These are phyloP conservation scores for Triticum timopheevii DNA, from an alignment of 176 grass and related monocot genomes.

Conservation along the genomic window DNA sequence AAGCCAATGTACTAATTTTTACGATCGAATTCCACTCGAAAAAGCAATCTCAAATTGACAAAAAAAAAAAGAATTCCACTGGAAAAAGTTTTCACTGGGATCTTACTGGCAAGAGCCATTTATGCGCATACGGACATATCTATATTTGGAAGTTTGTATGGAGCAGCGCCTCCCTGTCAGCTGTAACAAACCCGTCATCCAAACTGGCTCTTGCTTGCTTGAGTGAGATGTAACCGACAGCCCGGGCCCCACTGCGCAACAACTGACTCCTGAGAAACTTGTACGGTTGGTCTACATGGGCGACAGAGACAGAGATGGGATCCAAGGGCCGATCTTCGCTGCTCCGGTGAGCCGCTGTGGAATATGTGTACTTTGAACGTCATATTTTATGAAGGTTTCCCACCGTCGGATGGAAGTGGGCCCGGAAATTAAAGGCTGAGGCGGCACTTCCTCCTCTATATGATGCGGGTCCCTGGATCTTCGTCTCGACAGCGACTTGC, in stretches of 20 bases:
- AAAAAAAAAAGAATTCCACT: not conserved
- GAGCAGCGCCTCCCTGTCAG: not conserved
- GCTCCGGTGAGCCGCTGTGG: not conserved
- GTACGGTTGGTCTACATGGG: not conserved
- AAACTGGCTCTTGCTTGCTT: conserved; percentile 1
- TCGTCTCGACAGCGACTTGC: not conserved
- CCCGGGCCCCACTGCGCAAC: not conserved
- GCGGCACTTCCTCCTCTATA: not conserved
- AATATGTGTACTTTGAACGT: conserved; percentile 20
- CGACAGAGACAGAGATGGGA: not conserved
- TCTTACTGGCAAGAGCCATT: not conserved
- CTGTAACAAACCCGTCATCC: conserved; percentile 3
- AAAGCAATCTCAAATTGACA: no score
- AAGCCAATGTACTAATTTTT: no score
- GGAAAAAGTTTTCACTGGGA: not conserved
- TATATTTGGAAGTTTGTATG: not conserved
- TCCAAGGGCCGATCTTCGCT: not conserved
- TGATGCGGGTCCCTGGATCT: not conserved
- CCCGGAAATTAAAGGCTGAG: not conserved
- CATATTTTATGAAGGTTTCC: not conserved
- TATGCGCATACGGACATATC: conserved; percentile 1
- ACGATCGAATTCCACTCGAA: not conserved
- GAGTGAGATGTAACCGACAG: not conserved
- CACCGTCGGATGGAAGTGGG: not conserved
- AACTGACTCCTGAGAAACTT: not conserved